Evolutionary conservation across 352 stramenopile species (phyloP), one percentile per base, ranked within the genome.

Genomic region (Globisporangium spinosum): DNA sequence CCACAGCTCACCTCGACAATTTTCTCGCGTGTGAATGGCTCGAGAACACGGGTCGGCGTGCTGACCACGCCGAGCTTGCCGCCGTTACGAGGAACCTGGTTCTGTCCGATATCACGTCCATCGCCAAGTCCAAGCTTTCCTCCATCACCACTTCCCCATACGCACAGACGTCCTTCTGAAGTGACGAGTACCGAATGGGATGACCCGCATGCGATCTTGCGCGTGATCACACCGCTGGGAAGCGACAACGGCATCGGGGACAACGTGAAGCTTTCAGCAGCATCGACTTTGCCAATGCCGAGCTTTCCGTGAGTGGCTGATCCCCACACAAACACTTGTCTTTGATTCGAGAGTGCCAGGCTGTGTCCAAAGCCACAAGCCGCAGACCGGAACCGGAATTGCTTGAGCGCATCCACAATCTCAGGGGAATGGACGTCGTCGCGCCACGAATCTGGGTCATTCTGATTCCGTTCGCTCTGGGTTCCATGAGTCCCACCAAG

Each of bases 161-260:
- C 85, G 61, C 80, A 94, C 29, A 94, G 67, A 6, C 70, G 67
- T 0, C 87, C 87, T 23, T 86, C 76, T 0, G 54, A 70, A 7
- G 85, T 91, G 8, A 94, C 35, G 0, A 91, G 58, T 20, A 85
- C 87, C 0, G 87, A 94, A 58, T 94, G 87, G 13, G 87, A 94
- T 20, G 83, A 80, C 23, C 87, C 87, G 57, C 87, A 94, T 0
- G 87, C 80, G 27, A 94, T 90, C 55, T 84, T 89, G 5, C 81
- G 77, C 1, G 92, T 77, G 4, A 70, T n/a, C 58, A 80, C 35
- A 20, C 71, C 67, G 3, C n/a, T 40, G 2, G 65, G 70, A 15
- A 67, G 68, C 2, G 71, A 43, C 1, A 90, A 57, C 0, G 64
- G 70, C 9, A 94, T 71, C 1, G 86, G 86, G 8, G 67, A 51